Base-by-base conservation (phyloP, 495 filamentous ascomycete species). In the Aspergillus wentii region DNA sequence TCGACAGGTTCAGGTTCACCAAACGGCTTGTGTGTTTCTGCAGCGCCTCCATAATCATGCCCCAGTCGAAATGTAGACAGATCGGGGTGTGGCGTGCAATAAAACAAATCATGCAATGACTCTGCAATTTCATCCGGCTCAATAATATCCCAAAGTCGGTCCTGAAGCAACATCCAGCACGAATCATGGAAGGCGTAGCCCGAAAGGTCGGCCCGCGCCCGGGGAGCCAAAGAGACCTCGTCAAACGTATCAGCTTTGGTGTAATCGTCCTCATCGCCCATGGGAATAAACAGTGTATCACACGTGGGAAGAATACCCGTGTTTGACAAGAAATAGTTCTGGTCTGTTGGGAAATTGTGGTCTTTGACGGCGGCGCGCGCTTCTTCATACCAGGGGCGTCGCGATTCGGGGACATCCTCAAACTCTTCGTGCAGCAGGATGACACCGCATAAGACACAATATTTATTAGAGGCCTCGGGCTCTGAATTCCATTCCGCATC, bases 151-250 rank as follows among this genome's bases (percentile, higher is more conserved):
- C 30, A 33, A 8, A 33, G n/a, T 1, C 30, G 30, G 11, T 33
- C 30, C 15, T 33, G 30, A 3, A 33, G 30, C 2, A 33, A 18
- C 30, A 33, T 33, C 30, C 30, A 33, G 30, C 30, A 33, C 16
- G 30, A 33, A 18, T 33, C 30, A 33, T 33, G 30, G 17, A 33
- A 10, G 2, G 16, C 30, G 20, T 18, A 33, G 15, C 30, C 30
- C 4, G 17, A 18, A 1, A 33, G 30, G 1, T 33, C 16, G 1
- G 30, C 17, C 8, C 20, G 16, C 11, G 30, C 20, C 11, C 16
- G 30, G 1, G 20, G 7, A n/a, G n/a, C n/a, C 16, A 33, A 14
- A 9, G 17, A 16, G 7, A 33, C 30, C 5, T 33, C 30, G 2
- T 33, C 30, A 16, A 33, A 5, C 3, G 17, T 10, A 3, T 8